Evolutionary conservation across 1,139 yeast species (phyloP), one percentile per base, ranked within the genome.

Genomic region (Scheffersomyces titani): DNA sequence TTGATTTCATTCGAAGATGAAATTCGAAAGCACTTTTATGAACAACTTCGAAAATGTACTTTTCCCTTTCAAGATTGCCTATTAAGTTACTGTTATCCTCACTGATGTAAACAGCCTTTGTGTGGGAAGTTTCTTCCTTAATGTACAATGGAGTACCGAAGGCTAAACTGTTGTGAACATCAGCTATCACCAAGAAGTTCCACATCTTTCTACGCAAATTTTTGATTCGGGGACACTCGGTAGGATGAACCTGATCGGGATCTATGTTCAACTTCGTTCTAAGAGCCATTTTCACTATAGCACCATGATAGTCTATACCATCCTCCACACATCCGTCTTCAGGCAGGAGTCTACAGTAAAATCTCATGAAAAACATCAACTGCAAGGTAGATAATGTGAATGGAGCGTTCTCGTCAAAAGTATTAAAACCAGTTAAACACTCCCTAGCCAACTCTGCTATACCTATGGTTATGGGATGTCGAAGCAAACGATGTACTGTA

Each of bases 401-500:
- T 16, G 52, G 58, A 7, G 50, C 44, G 13, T 50, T 53, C 1
- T 53, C 53, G 6, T 22, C 51, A 13, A 19, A 36, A 16, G 45
- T 44, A 11, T 21, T 48, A 47, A 54, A 57, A 3, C 48, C n/a
- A 6, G 67, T 62, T 16, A 82, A 59, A 16, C 77, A 68, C 3
- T 63, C 51, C 18, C 73, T 63, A 0, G 78, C 74, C 9, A 72
- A 53, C 3, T 63, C 64, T 6, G 79, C 65, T 44, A 67, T 68
- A 19, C 67, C 68, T 1, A 77, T 65, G 44, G 68, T 67, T 6
- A 82, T 70, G 1, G 81, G 80, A 55, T 70, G 58, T 11, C 62
- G 56, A 52, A 68, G 49, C 13, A 78, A 60, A 20, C 61, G 59
- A 19, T 60, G 61, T 36, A 65, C 61, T 3, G 66, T n/a, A 68